phyloP scores from a whole-genome alignment of 148 eudicot genomes.

The Rhododendron ferrugineum region DNA sequence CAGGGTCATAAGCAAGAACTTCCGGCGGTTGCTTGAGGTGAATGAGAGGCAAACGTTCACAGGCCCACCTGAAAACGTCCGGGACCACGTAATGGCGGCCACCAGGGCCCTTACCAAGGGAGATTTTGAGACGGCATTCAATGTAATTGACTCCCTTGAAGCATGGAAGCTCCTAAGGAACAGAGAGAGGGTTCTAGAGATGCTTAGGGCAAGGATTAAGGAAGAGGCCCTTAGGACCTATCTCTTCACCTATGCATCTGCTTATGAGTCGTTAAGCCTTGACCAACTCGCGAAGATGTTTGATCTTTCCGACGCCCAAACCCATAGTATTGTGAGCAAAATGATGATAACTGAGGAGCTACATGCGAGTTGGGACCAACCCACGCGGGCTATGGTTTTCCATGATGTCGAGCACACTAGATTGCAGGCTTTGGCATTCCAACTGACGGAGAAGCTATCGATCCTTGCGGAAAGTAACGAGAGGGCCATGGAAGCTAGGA shows the following conservation, averaged over 20 bases:
- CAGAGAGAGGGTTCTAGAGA: constrained; percentile 56
- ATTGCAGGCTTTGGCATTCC: constrained; percentile 72
- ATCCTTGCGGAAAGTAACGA: constrained; percentile 76
- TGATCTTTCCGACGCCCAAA: constrained; percentile 59
- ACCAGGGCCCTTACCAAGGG: constrained; percentile 71
- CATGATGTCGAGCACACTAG: constrained; percentile 70
- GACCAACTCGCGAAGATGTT: constrained; percentile 78
- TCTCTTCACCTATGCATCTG: constrained; percentile 48
- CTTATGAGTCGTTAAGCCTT: constrained; percentile 57
- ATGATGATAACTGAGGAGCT: constrained; percentile 88
- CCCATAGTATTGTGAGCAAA: constrained; percentile 71
- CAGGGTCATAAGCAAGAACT: constrained; percentile 67
- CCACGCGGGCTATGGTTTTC: constrained; percentile 59
- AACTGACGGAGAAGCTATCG: constrained; percentile 64
- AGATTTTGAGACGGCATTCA: constrained; percentile 62
- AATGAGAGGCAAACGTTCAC: constrained; percentile 73
- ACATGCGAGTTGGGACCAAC: constrained; percentile 86
- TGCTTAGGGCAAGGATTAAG: constrained; percentile 66
- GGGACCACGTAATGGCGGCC: constrained; percentile 85
- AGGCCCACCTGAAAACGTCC: constrained; percentile 80
- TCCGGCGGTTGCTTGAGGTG: constrained; percentile 60
- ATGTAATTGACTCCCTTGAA: constrained; percentile 68
- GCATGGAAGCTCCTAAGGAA: constrained; percentile 70
- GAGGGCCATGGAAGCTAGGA: constrained; percentile 62
- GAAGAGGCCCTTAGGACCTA: constrained; percentile 73